Evolutionary conservation across 441 rosid species (phyloP).

Genomic region (Capsella rubella): DNA sequence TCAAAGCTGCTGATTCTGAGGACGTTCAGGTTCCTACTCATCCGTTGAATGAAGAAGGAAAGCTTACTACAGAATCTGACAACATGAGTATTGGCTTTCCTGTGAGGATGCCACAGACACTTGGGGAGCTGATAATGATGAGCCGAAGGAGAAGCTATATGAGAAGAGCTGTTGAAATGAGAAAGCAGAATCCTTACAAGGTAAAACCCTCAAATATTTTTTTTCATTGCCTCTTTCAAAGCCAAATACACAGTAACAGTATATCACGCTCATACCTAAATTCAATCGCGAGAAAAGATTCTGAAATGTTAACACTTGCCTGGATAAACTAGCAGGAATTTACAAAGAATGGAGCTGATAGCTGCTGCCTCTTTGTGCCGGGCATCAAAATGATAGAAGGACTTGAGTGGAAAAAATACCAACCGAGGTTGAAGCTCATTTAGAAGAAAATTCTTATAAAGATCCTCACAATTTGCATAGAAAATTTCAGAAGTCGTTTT

Average conservation of each 20-base stretch:
- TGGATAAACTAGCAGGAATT: conserved; percentile 61
- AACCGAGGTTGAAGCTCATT: conserved; percentile 55
- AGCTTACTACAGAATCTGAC: conserved; percentile 41
- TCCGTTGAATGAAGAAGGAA: conserved; percentile 40
- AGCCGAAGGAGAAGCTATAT: conserved; percentile 75
- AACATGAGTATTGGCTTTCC: conserved; percentile 37
- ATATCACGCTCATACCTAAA: conserved; percentile 9
- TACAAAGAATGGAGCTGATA: conserved; percentile 50
- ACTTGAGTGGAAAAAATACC: conserved; percentile 58
- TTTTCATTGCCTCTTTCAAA: conserved; percentile 21
- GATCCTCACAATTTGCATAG: neutral
- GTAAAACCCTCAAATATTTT: conserved; percentile 46
- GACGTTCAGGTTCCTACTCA: conserved; percentile 36
- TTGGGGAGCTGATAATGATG: conserved; percentile 88
- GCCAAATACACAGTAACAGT: conserved; percentile 10
- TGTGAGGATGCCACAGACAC: conserved; percentile 65
- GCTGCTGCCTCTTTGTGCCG: conserved; percentile 63
- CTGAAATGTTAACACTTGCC: conserved; percentile 40
- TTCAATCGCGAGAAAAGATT: neutral
- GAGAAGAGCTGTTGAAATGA: conserved; percentile 65
- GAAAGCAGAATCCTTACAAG: conserved; percentile 59
- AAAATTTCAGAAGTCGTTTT: neutral
- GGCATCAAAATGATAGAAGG: conserved; percentile 61
- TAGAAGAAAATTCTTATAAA: conserved; percentile 36
- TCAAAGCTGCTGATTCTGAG: conserved; percentile 25